phyloP scores from a whole-genome alignment of 495 filamentous ascomycete species.

The Hyaloscypha finlandica region DNA sequence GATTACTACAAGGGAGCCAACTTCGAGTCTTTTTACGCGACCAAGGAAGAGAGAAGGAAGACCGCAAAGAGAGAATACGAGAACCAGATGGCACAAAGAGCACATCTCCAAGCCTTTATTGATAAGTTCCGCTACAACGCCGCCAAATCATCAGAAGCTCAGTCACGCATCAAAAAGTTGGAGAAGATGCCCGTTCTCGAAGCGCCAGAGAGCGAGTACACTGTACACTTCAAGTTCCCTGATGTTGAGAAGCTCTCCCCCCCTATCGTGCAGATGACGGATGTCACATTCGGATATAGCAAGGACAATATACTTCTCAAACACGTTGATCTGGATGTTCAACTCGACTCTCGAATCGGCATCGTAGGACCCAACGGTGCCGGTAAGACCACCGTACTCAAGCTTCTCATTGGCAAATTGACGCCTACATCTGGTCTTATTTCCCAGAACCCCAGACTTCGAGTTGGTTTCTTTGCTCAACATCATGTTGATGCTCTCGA shows the following conservation, averaged over 20 bases:
- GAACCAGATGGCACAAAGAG: conserved; percentile 92
- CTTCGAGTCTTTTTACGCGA: conserved; percentile 98
- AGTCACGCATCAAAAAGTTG: conserved; percentile 97
- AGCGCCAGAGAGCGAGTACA: conserved; percentile 90
- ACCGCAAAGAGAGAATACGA: conserved; percentile 97
- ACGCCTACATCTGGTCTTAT: conserved; percentile 77
- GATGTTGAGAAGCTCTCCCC: conserved; percentile 97
- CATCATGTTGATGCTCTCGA: conserved; percentile 98
- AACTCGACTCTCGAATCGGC: conserved; percentile 96
- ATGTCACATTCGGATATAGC: conserved; percentile 88
- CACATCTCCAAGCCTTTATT: conserved; percentile 92
- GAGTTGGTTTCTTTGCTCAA: conserved; percentile 96
- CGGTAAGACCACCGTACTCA: conserved; percentile 95
- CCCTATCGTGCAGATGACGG: conserved; percentile 96
- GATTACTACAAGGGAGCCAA: conserved; percentile 99
- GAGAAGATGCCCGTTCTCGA: conserved; percentile 94
- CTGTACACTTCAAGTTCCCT: conserved; percentile 95
- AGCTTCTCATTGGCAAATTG: conserved; percentile 88
- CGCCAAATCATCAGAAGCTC: conserved; percentile 96
- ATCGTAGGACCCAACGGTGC: conserved; percentile 99
- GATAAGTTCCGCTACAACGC: conserved; percentile 99
- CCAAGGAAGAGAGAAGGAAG: conserved; percentile 95
- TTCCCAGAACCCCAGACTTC: conserved; percentile 80
- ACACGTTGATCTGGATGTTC: conserved; percentile 92
- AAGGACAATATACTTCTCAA: conserved; percentile 76